Conservation (phyloP, 2,329 filamentous ascomycete genomes). For the Mycosphaerella sp. region DNA sequence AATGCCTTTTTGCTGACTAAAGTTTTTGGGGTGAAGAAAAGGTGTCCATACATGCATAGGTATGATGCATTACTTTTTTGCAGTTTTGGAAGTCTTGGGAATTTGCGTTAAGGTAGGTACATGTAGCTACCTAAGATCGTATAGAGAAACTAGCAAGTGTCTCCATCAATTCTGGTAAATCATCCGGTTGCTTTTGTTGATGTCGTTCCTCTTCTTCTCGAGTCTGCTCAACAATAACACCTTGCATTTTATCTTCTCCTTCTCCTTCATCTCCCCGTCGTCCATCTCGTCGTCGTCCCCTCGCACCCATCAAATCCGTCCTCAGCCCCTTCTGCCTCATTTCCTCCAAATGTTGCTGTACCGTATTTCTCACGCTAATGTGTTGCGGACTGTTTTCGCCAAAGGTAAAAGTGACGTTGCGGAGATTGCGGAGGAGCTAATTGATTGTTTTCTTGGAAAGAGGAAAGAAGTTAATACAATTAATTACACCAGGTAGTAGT, state of each 20-base stretch:
- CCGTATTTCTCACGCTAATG: slow-evolving; percentile 26
- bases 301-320: slow-evolving; percentile 24
- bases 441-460: too few relatives aligned
- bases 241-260: slow-evolving; percentile 3
- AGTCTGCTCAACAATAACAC: neutral
- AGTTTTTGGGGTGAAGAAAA: too few relatives aligned
- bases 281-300: too few relatives aligned
- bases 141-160: neutral
- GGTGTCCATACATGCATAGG: too few relatives aligned
- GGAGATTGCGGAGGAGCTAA: slow-evolving; percentile 34
- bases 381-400: slow-evolving; percentile 31
- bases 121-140: neutral
- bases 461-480: too few relatives aligned
- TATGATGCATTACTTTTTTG: too few relatives aligned
- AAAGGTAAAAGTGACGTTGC: slow-evolving; percentile 33
- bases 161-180: slow-evolving; percentile 6
- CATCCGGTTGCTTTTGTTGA: slow-evolving; percentile 1
- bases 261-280: too few relatives aligned
- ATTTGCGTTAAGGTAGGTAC: too few relatives aligned
- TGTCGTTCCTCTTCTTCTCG: neutral
- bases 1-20: too few relatives aligned
- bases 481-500: too few relatives aligned
- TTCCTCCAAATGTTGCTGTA: slow-evolving; percentile 30
- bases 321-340: slow-evolving; percentile 26
- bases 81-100: too few relatives aligned